These are phyloP conservation scores for Malassezia obtusa DNA, from an alignment of 1,284 basidiomycete species.

Conservation along the genomic window DNA sequence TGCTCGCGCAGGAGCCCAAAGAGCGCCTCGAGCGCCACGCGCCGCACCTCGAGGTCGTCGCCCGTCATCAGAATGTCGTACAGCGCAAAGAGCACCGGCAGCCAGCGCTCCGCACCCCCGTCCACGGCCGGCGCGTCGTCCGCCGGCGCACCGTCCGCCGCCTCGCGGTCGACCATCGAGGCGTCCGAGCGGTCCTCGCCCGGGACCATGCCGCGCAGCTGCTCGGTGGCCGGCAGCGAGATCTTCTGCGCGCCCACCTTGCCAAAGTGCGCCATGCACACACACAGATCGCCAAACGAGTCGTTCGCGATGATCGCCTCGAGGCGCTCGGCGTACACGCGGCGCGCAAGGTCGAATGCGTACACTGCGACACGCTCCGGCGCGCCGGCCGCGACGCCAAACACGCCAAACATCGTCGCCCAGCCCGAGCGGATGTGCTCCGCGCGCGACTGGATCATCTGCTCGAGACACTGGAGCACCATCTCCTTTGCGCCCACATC, in stretches of 20 bases:
- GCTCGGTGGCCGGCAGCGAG: slow-evolving; percentile 86
- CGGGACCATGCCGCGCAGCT: slow-evolving; percentile 73
- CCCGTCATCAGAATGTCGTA: slow-evolving; percentile 99
- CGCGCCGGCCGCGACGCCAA: slow-evolving; percentile 90
- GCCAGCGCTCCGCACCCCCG: slow-evolving; percentile 56
- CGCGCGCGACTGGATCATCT: slow-evolving; percentile 93
- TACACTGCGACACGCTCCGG: slow-evolving; percentile 82
- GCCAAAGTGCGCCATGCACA: slow-evolving; percentile 97
- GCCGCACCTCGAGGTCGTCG: slow-evolving; percentile 92
- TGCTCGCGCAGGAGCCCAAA: slow-evolving; percentile 89
- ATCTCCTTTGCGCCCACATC: slow-evolving; percentile 94
- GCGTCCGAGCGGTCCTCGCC: slow-evolving; percentile 49
- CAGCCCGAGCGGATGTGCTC: slow-evolving; percentile 95
- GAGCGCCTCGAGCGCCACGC: slow-evolving; percentile 74
- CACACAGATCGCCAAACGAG: slow-evolving; percentile 87
- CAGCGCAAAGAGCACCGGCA: slow-evolving; percentile 88
- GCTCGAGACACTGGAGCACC: slow-evolving; percentile 95
- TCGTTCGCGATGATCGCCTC: slow-evolving; percentile 79
- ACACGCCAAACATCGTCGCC: slow-evolving; percentile 98
- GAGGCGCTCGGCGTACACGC: slow-evolving; percentile 84
- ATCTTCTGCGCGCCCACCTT: slow-evolving; percentile 99
- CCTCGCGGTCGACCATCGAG: not conserved
- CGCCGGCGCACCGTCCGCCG: not conserved
- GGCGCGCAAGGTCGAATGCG: slow-evolving; percentile 90
- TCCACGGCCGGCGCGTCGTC: not conserved